Evolutionary conservation across 768 basidiomycete species (phyloP).

Genomic region (Russula brevipes): DNA sequence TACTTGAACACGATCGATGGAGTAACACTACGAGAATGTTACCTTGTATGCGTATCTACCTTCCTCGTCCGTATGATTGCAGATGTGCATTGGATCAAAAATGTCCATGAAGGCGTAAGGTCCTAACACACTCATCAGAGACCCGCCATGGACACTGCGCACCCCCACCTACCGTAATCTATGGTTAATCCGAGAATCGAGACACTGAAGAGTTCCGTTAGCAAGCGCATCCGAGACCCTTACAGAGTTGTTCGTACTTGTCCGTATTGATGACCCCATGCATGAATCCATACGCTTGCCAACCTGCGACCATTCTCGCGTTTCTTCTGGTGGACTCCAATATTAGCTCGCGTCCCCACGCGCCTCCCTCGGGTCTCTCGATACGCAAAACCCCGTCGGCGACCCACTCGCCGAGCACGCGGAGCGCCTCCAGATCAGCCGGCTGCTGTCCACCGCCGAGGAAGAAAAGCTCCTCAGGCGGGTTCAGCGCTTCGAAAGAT

Average conservation of each 20-base stretch:
- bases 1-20: not conserved
- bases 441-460: slow-evolving; percentile 75
- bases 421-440: slow-evolving; percentile 68
- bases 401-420: slow-evolving; percentile 74
- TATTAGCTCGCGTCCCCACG: slow-evolving; percentile 68
- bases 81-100: slow-evolving; percentile 78
- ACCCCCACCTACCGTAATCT: slow-evolving; percentile 52
- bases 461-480: slow-evolving; percentile 57
- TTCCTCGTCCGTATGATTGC: slow-evolving; percentile 80
- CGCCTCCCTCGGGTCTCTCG: slow-evolving; percentile 31
- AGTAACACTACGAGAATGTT: slow-evolving; percentile 21
- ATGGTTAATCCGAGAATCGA: slow-evolving; percentile 73
- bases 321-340: slow-evolving; percentile 79
- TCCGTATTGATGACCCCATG: slow-evolving; percentile 98
- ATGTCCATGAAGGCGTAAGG: slow-evolving; percentile 96
- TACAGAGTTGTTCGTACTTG: slow-evolving; percentile 50
- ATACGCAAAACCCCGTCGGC: slow-evolving; percentile 52
- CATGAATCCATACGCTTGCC: slow-evolving; percentile 96
- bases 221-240: slow-evolving; percentile 12
- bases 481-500: slow-evolving; percentile 80
- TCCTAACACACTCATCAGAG: slow-evolving; percentile 38
- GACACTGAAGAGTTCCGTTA: slow-evolving; percentile 40
- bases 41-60: slow-evolving; percentile 74
- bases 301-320: slow-evolving; percentile 87
- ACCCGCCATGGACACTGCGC: not conserved